phyloP scores from a whole-genome alignment of 305 asterid species.

The Striga hermonthica region DNA sequence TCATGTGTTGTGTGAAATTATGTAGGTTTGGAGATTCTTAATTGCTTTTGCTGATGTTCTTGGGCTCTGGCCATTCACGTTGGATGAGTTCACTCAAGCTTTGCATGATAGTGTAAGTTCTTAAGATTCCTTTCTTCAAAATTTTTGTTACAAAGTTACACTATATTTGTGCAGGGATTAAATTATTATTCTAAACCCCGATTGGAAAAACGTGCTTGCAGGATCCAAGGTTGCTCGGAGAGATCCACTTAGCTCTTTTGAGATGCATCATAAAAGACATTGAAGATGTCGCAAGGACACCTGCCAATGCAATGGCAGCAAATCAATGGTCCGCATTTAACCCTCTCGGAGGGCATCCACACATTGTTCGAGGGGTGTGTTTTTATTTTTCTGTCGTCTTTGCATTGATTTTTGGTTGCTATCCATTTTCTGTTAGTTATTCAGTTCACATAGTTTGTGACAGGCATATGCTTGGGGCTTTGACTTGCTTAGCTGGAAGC shows the following conservation, averaged over 20 bases:
- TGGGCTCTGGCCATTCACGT: slow-evolving; percentile 91
- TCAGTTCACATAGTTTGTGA: slow-evolving; percentile 26
- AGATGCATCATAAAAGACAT: slow-evolving; percentile 70
- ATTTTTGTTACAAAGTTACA: slow-evolving; percentile 3
- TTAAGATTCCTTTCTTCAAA: slow-evolving; percentile 19
- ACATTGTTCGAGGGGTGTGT: slow-evolving; percentile 84
- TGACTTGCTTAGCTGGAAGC: slow-evolving; percentile 82
- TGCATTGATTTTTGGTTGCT: slow-evolving; percentile 22
- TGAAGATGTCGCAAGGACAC: slow-evolving; percentile 79
- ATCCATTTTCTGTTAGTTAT: slow-evolving; percentile 27
- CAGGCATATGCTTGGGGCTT: slow-evolving; percentile 98
- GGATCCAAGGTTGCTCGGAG: slow-evolving; percentile 88
- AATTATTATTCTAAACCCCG: slow-evolving; percentile 1
- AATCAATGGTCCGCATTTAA: slow-evolving; percentile 52
- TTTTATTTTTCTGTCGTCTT: slow-evolving; percentile 15
- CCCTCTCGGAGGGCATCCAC: slow-evolving; percentile 81
- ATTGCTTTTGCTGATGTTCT: slow-evolving; percentile 87
- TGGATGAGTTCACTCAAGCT: slow-evolving; percentile 84
- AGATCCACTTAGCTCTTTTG: slow-evolving; percentile 78
- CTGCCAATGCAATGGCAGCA: slow-evolving; percentile 42
- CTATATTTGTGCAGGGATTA: too few relatives aligned
- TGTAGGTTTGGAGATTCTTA: slow-evolving; percentile 88
- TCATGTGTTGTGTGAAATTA: slow-evolving; percentile 8
- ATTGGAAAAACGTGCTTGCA: slow-evolving; percentile 27
- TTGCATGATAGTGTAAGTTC: slow-evolving; percentile 77